Base-by-base conservation (phyloP, 164 flowering plant species). In the Sextonia rubra region DNA sequence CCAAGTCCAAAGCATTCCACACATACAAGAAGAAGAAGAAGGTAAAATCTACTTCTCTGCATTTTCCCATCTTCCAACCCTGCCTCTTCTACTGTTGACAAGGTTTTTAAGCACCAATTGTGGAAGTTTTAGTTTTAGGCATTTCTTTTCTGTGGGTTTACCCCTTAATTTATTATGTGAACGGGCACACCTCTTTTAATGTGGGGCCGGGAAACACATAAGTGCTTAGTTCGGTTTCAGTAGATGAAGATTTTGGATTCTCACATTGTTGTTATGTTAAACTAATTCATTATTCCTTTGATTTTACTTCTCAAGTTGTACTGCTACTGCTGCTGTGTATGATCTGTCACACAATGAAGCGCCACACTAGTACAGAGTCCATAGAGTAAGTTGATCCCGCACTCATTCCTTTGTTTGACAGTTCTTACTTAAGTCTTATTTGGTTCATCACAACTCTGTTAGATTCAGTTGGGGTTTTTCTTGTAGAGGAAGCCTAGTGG, bases 401-500 rank as follows among this genome's bases (percentile, higher is more conserved):
- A 20, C n/a, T 52, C 58, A 52, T 17, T 15, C 44, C 44, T 37
- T 37, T 37, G 44, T 7, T 9, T 37, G 44, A 37, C 11, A 37
- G 18, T 52, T 17, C 58, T 17, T 52, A 12, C n/a, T 15, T n/a
- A n/a, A 20, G 1, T 52, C 58, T 52, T 17, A 52, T n/a, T 52
- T 52, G 58, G 3, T 12, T 20, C 3, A 52, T 52, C 6, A 12
- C 17, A 52, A 52, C 58, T 4, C 1, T 52, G 6, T 52, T 15
- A 15, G 14, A 52, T 52, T 5, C 58, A 52, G 58, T 3, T 52
- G 2, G 44, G 44, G 44, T 5, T 20, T 52, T 52, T 23, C 63
- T 22, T 44, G 37, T 22, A 25, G 29, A 37, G 60, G 24, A 44
- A 47, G 55, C 15, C 60, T 65, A 82, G 93, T 96, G 99, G 95